A percentile compares a stretch with the other conserved stretches of the same genome.
phyloP scores from a whole-genome alignment of 1,284 basidiomycete species.

The Limonomyces culmigenus region DNA sequence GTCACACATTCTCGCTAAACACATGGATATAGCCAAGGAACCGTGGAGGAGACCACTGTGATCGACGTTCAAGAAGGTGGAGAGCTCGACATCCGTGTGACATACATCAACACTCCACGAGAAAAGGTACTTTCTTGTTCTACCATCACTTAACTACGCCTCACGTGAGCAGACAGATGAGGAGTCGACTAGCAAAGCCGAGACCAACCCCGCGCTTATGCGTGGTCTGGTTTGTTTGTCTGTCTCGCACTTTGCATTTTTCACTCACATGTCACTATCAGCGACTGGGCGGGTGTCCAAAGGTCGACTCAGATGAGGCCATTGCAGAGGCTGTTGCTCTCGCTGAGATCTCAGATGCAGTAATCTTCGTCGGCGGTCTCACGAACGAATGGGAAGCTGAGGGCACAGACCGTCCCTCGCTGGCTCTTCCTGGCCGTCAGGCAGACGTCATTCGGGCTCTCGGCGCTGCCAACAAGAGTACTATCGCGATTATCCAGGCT shows the following conservation, averaged over 20 bases:
- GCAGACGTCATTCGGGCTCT: conserved; percentile 46
- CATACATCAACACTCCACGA: conserved; percentile 48
- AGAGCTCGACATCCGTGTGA: conserved; percentile 32
- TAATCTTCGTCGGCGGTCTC: conserved; percentile 44
- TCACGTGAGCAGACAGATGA: too few relatives aligned
- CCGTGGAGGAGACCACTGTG: conserved; percentile 40
- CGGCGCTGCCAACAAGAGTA: conserved; percentile 41
- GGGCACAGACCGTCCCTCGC: conserved; percentile 43
- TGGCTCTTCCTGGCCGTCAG: conserved; percentile 40
- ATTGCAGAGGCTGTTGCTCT: conserved; percentile 41
- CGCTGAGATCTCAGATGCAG: conserved; percentile 38
- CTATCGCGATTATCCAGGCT: conserved; percentile 49
- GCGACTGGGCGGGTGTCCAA: conserved; percentile 48
- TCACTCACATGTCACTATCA: conserved; percentile 8
- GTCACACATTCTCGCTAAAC: too few relatives aligned
- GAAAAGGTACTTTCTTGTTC: conserved; percentile 21
- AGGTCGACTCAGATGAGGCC: conserved; percentile 37
- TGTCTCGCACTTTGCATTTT: not conserved
- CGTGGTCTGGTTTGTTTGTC: conserved; percentile 34
- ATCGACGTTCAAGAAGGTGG: conserved; percentile 31
- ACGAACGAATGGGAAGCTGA: conserved; percentile 58
- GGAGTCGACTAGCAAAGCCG: conserved; percentile 20
- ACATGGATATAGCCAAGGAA: too few relatives aligned
- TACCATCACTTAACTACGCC: too few relatives aligned
- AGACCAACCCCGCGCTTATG: conserved; percentile 47